Evolutionary conservation across 73 alveolate species (phyloP).

Genomic region (Halteria grandinella): DNA sequence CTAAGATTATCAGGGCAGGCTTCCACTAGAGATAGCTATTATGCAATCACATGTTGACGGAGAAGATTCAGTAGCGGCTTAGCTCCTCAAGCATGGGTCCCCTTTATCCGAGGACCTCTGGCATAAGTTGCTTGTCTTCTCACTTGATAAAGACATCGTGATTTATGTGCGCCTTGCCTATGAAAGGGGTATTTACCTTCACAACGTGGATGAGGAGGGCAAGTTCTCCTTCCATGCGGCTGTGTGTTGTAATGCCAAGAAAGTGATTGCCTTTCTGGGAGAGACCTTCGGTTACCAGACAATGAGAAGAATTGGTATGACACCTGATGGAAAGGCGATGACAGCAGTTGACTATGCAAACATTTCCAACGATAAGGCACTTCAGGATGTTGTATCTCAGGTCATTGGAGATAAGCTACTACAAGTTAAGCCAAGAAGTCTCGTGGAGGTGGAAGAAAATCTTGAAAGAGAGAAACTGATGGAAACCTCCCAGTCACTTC

Average conservation of each 20-base stretch:
- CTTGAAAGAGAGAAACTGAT: conserved; percentile 1
- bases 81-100: conserved; percentile 1
- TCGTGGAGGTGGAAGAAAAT: conserved; percentile 25
- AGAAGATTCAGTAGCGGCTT: conserved; percentile 18
- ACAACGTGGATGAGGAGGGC: conserved; percentile 55
- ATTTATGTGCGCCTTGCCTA: conserved; percentile 35
- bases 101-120: conserved; percentile 33
- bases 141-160: conserved; percentile 47
- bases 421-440: not conserved
- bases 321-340: conserved; percentile 36
- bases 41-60: conserved; percentile 10
- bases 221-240: conserved; percentile 61
- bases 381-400: conserved; percentile 1
- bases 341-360: conserved; percentile 63
- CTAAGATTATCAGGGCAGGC: conserved; percentile 10
- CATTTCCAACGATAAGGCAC: conserved; percentile 41
- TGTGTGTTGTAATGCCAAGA: conserved; percentile 39
- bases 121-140: conserved; percentile 40
- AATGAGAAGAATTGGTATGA: conserved; percentile 48
- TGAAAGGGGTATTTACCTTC: conserved; percentile 62
- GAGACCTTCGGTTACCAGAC: conserved; percentile 48
- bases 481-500: not conserved
- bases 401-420: conserved; percentile 55
- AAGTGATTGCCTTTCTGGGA: conserved; percentile 46
- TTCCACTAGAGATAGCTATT: conserved; percentile 41